Conservation (phyloP, 2,329 filamentous ascomycete species). For the Sarocladiaceae sp. region DNA sequence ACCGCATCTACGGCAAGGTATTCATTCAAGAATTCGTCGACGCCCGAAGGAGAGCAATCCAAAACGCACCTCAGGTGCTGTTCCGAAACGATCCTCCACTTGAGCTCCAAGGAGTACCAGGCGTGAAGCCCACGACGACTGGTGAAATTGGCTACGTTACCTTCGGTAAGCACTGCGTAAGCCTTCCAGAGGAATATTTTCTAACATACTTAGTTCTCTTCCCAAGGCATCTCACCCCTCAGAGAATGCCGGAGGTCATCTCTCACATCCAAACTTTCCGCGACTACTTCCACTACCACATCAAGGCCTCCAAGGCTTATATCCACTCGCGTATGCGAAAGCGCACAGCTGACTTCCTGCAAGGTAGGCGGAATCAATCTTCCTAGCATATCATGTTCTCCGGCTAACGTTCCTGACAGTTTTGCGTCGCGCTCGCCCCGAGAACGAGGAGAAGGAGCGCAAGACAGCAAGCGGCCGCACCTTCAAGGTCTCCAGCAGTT, state of each 20-base stretch:
- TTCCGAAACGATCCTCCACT: constrained; percentile 93
- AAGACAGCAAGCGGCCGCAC: constrained; percentile 97
- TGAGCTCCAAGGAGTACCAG: constrained; percentile 80
- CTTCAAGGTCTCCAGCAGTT: constrained; percentile 56
- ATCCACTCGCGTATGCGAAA: constrained; percentile 98
- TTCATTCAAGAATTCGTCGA: constrained; percentile 99
- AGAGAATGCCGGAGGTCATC: constrained; percentile 90
- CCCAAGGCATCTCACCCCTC: constrained; percentile 73
- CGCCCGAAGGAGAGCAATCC: constrained; percentile 86
- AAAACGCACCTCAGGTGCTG: constrained; percentile 95
- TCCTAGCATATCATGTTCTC: too few species aligned
- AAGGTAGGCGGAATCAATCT: constrained; percentile 53
- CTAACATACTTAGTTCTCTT: constrained; percentile 2
- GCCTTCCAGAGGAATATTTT: not conserved
- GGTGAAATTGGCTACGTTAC: constrained; percentile 96
- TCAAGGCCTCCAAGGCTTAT: constrained; percentile 98
- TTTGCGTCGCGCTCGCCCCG: constrained; percentile 88
- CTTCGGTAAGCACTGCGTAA: constrained; percentile 60
- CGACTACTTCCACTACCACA: constrained; percentile 99
- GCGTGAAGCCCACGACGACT: constrained; percentile 67
- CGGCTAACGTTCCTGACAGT: constrained; percentile 59
- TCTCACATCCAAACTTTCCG: constrained; percentile 99
- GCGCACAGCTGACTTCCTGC: constrained; percentile 95
- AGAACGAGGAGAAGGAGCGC: constrained; percentile 93
- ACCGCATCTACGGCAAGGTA: constrained; percentile 94